Percentiles rank a stretch among this genome's conserved stretches.
Conservation (phyloP, 371 early-diverging fungal genomes). For the Mortierella sp. region DNA sequence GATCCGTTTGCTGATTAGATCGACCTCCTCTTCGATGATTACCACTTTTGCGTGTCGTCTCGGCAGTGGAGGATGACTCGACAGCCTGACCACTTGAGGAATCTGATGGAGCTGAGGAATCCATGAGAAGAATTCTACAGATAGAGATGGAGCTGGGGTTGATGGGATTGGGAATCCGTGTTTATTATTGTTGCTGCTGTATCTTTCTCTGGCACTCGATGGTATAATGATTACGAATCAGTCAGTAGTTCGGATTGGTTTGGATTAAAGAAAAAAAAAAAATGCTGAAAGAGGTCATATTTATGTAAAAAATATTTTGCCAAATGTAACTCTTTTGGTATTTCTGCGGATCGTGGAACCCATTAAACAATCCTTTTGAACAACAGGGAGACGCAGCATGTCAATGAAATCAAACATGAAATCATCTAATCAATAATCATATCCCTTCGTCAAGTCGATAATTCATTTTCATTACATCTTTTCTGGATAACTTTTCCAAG, state of each 20-base stretch:
- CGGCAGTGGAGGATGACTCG: constrained; percentile 2
- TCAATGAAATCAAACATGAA: neutral
- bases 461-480: no score
- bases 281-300: no score
- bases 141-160: neutral
- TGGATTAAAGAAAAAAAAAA: neutral
- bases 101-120: constrained; percentile 14
- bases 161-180: neutral
- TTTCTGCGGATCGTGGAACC: no score
- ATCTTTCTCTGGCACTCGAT: neutral
- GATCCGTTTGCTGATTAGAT: constrained; percentile 12
- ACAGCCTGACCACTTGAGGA: neutral
- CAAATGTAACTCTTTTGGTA: no score
- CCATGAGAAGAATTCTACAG: constrained; percentile 1
- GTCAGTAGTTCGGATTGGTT: neutral
- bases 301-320: neutral
- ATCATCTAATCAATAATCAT: neutral
- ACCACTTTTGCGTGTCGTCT: neutral
- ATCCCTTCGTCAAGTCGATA: no score
- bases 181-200: neutral
- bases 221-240: neutral
- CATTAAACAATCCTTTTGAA: no score
- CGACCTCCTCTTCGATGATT: constrained; percentile 11
- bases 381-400: no score
- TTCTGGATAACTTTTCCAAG: no score